phyloP scores from a whole-genome alignment of 1,284 basidiomycete species.

The Crucibulum cyathiforme region DNA sequence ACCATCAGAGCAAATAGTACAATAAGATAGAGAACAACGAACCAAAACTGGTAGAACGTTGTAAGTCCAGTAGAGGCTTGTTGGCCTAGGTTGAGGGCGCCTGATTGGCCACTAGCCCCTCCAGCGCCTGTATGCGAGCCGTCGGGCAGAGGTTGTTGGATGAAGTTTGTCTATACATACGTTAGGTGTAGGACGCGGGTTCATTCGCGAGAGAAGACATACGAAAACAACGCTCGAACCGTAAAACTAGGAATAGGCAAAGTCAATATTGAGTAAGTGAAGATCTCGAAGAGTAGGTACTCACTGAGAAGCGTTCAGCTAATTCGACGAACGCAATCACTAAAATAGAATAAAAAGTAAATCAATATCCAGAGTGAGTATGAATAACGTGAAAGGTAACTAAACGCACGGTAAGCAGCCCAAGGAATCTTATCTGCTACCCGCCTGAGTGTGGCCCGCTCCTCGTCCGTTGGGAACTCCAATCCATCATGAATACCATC shows the following conservation, averaged over 20 bases:
- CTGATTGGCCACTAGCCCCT: slow-evolving; percentile 59
- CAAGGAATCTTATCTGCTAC: slow-evolving; percentile 70
- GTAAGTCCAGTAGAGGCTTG: slow-evolving; percentile 73
- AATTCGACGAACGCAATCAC: slow-evolving; percentile 76
- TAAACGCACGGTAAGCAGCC: slow-evolving; percentile 64
- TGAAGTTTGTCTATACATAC: slow-evolving; percentile 68
- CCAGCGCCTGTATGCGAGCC: slow-evolving; percentile 75
- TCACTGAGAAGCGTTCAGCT: slow-evolving; percentile 78
- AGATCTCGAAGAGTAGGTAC: slow-evolving; percentile 14
- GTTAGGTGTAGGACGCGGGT: slow-evolving; percentile 8
- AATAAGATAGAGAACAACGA: slow-evolving; percentile 1
- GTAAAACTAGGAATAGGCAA: slow-evolving; percentile 44
- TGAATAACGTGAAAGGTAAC: slow-evolving; percentile 7
- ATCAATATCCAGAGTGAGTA: slow-evolving; percentile 9
- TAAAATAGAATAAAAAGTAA: slow-evolving; percentile 27
- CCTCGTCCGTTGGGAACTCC: slow-evolving; percentile 74
- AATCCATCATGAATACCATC: slow-evolving; percentile 63
- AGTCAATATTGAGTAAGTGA: neutral
- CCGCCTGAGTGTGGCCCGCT: slow-evolving; percentile 62
- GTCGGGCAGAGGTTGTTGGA: slow-evolving; percentile 70
- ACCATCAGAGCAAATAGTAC: neutral
- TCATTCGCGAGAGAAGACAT: slow-evolving; percentile 29
- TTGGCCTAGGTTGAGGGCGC: slow-evolving; percentile 73
- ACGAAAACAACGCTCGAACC: slow-evolving; percentile 73
- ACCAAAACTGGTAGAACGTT: slow-evolving; percentile 71